These are phyloP conservation scores for Proliferodiscus dingleyae DNA, from an alignment of 2,329 filamentous ascomycete species.

Conservation along the genomic window DNA sequence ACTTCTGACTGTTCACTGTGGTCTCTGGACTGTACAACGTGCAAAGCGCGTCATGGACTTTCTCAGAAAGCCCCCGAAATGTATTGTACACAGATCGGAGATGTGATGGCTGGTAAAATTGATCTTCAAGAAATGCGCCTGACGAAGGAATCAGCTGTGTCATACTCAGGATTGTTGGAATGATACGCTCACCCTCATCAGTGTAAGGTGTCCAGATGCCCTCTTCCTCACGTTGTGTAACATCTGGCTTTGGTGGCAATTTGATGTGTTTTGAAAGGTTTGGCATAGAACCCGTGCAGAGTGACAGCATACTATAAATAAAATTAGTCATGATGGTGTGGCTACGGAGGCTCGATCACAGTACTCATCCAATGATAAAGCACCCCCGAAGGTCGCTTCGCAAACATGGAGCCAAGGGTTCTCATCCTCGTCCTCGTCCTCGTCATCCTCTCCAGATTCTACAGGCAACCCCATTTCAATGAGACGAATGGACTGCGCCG, in stretches of 20 bases:
- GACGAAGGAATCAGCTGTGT: too few species aligned
- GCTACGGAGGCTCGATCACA: slow-evolving; percentile 21
- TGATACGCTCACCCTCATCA: slow-evolving; percentile 6
- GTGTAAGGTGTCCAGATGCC: slow-evolving; percentile 40
- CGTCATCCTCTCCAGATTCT: slow-evolving; percentile 9
- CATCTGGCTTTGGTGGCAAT: slow-evolving; percentile 52
- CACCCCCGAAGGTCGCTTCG: slow-evolving; percentile 47
- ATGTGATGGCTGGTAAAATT: slow-evolving; percentile 34
- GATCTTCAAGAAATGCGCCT: too few species aligned
- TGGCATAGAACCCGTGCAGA: slow-evolving; percentile 55
- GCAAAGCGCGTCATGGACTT: slow-evolving; percentile 46
- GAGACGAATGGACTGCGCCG: slow-evolving; percentile 65
- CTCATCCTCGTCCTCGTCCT: slow-evolving; percentile 38
- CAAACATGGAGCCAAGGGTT: slow-evolving; percentile 32
- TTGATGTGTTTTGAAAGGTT: slow-evolving; percentile 51
- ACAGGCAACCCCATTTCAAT: slow-evolving; percentile 38
- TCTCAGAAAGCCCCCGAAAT: slow-evolving; percentile 65
- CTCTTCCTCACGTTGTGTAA: slow-evolving; percentile 54
- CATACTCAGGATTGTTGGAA: too few species aligned
- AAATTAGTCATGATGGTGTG: neutral
- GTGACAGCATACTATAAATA: slow-evolving; percentile 51
- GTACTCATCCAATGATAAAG: slow-evolving; percentile 52
- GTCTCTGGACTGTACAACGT: slow-evolving; percentile 49
- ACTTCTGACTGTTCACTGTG: slow-evolving; percentile 56
- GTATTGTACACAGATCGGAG: slow-evolving; percentile 62